A percentile compares a stretch with the other conserved stretches of the same genome.
Evolutionary conservation across 352 stramenopile species (phyloP).

Genomic region (Phytopythium chamaehyphon): DNA sequence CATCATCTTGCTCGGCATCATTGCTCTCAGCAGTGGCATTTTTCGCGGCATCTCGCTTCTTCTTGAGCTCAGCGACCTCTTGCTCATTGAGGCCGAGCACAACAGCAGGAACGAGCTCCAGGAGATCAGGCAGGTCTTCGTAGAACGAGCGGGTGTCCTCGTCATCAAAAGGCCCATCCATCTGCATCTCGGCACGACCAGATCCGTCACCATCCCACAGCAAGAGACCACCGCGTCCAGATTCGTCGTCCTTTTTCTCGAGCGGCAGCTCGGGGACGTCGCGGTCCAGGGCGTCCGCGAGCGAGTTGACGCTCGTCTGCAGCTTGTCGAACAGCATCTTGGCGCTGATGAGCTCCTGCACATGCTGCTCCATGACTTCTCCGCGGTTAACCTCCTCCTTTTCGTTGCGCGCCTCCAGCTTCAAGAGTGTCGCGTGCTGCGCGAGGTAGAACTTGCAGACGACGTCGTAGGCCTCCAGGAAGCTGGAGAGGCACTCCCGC

Average conservation of each 20-base stretch:
- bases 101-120: constrained; percentile 93
- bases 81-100: constrained; percentile 90
- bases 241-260: constrained; percentile 56
- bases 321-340: constrained; percentile 85
- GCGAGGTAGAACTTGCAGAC: constrained; percentile 88
- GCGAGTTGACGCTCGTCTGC: constrained; percentile 74
- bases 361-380: constrained; percentile 68
- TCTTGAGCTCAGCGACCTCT: constrained; percentile 82
- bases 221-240: constrained; percentile 35
- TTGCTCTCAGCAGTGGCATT: constrained; percentile 32
- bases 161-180: constrained; percentile 93
- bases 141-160: constrained; percentile 97
- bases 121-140: constrained; percentile 94
- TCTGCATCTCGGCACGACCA: constrained; percentile 51
- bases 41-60: constrained; percentile 61
- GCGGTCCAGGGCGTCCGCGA: constrained; percentile 75
- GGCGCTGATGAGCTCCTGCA: constrained; percentile 65
- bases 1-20: constrained; percentile 30
- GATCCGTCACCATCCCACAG: constrained; percentile 79
- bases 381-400: constrained; percentile 85
- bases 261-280: constrained; percentile 66
- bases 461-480: constrained; percentile 85
- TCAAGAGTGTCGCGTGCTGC: constrained; percentile 88
- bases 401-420: constrained; percentile 93
- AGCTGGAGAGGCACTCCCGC: constrained; percentile 67